Evolutionary conservation across 192 early-diverging fungal genomes (phyloP), one percentile per base, ranked within the genome.

Genomic region (Gamsiella multidivaricata): DNA sequence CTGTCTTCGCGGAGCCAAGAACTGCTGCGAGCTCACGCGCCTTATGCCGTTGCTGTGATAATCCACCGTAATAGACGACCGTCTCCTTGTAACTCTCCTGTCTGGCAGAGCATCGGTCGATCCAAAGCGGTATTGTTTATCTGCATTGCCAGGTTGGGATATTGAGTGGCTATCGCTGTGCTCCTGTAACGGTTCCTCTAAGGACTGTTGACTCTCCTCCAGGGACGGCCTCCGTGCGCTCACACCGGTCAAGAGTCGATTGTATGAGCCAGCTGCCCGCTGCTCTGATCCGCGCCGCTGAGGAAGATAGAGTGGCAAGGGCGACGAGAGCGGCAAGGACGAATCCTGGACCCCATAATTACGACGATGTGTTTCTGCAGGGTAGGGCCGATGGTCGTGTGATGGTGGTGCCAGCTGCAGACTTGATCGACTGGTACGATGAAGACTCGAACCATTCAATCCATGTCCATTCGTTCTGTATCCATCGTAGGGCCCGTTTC

Each of bases 21-120:
- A 34, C 14, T 50, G 55, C 18, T 69, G 61, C 7, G 61, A 52
- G 15, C 29, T 17, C 1, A 36, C 15, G 0, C 51, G 54, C n/a
- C 66, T 51, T 4, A 69, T 59, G 12, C 74, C 74, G 54, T 78
- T 78, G 5, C 74, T 66, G 25, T 59, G 55, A 54, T 78, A 78
- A 14, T 78, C 74, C 46, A 69, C 60, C 0, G 60, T 23, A 2
- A 11, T 25, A 15, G 58, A 42, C 5, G 73, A 43, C 0, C 53
- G 46, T 25, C 56, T 54, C 9, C 65, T 53, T 41, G 50, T 2
- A 51, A 68, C 20, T 55, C 55, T 25, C 52, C 53, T 20, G 58
- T 39, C 0, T 49, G 28, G 29, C 61, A 46, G 9, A 23, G 36
- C 41, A 52, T 70, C 69, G 12, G 55, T 31, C 8, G 69, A 70